Percentiles rank a stretch among this genome's conserved stretches.
These are phyloP conservation scores for Lyophyllum shimeji DNA, from an alignment of 768 basidiomycete species.

Conservation along the genomic window DNA sequence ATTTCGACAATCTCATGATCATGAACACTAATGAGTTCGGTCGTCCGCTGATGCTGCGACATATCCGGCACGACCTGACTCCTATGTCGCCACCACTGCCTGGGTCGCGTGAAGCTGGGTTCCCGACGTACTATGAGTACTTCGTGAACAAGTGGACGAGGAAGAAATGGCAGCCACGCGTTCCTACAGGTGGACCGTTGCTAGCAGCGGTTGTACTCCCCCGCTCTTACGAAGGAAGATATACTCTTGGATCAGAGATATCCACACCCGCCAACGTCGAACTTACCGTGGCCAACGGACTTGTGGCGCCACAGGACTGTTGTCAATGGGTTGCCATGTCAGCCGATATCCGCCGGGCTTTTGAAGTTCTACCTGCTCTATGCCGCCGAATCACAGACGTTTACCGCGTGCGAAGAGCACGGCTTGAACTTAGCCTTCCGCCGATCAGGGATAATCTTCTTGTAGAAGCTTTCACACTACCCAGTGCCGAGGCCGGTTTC, in stretches of 20 bases:
- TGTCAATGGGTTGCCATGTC: conserved; percentile 61
- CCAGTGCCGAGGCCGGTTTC: conserved; percentile 58
- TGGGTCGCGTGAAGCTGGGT: conserved; percentile 48
- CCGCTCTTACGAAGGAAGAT: conserved; percentile 40
- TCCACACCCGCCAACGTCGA: conserved; percentile 10
- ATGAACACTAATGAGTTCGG: conserved; percentile 57
- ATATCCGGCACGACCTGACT: conserved; percentile 64
- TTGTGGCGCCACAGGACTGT: conserved; percentile 39
- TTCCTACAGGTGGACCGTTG: conserved; percentile 60
- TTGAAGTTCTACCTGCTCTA: conserved; percentile 63
- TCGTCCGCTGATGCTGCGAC: conserved; percentile 52
- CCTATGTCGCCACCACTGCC: conserved; percentile 56
- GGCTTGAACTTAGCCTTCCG: conserved; percentile 59
- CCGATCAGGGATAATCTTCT: conserved; percentile 56
- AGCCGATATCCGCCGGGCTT: conserved; percentile 45
- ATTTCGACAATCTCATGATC: conserved; percentile 52
- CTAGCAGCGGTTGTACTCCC: conserved; percentile 51
- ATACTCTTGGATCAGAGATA: conserved; percentile 24
- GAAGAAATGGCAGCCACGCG: conserved; percentile 37
- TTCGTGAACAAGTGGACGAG: conserved; percentile 55
- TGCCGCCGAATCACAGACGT: conserved; percentile 64
- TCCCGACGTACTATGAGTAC: conserved; percentile 58
- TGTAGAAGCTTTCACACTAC: conserved; percentile 76
- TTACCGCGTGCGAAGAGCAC: conserved; percentile 56
- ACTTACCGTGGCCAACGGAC: conserved; percentile 22